These are phyloP conservation scores for Fonsecaea nubica DNA, from an alignment of 2,329 filamentous ascomycete genomes.

Conservation along the genomic window DNA sequence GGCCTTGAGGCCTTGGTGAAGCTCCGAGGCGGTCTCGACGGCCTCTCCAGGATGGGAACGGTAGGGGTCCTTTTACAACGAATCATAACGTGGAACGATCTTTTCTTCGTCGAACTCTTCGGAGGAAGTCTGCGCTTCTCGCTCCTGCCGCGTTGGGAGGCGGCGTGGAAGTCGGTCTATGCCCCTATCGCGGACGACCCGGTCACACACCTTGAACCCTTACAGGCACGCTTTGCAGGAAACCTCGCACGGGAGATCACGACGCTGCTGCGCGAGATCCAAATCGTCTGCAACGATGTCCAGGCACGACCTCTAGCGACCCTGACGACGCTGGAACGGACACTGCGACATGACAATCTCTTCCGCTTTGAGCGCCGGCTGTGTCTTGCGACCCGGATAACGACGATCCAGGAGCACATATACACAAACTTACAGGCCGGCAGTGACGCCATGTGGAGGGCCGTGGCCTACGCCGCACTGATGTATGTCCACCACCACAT, in stretches of 20 bases:
- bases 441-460: slow-evolving; percentile 9
- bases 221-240: slow-evolving; percentile 23
- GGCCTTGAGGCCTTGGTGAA: slow-evolving; percentile 16
- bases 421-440: not conserved
- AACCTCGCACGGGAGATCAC: slow-evolving; percentile 11
- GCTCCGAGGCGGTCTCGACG: slow-evolving; percentile 17
- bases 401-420: not conserved
- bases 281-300: slow-evolving; percentile 22
- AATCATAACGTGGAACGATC: slow-evolving; percentile 23
- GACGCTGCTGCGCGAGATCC: slow-evolving; percentile 20
- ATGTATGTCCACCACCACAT: slow-evolving; percentile 28
- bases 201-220: slow-evolving; percentile 23
- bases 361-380: slow-evolving; percentile 22
- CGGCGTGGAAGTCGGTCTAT: slow-evolving; percentile 17
- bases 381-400: slow-evolving; percentile 21
- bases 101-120: slow-evolving; percentile 24
- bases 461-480: slow-evolving; percentile 19
- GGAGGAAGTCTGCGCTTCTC: slow-evolving; percentile 20
- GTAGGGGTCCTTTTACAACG: slow-evolving; percentile 20
- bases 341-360: slow-evolving; percentile 19
- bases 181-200: slow-evolving; percentile 14
- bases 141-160: slow-evolving; percentile 20
- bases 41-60: slow-evolving; percentile 15
- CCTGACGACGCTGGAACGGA: slow-evolving; percentile 13
- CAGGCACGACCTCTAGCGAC: slow-evolving; percentile 13